Conservation (phyloP, 345 rosid species). For the Xanthoceras sorbifolium region DNA sequence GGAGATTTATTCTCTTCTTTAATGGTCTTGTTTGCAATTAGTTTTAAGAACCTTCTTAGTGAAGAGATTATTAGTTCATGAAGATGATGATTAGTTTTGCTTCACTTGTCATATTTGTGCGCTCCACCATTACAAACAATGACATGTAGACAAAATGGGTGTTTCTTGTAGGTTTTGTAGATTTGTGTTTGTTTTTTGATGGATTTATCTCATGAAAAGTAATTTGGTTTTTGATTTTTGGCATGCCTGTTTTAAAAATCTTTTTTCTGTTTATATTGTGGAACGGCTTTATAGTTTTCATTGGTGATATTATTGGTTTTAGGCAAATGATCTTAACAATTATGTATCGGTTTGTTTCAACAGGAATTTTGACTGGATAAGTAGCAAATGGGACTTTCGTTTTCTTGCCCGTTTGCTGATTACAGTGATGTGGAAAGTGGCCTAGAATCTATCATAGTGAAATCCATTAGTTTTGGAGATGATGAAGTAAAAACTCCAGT, state of each 20-base stretch:
- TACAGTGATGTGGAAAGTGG: conserved; percentile 57
- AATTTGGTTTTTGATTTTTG: neutral
- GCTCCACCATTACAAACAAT: neutral
- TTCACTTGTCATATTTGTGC: neutral
- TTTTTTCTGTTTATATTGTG: too few relatives aligned
- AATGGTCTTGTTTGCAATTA: neutral
- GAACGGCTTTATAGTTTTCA: neutral
- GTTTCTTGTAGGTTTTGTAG: neutral
- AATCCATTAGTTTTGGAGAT: conserved; percentile 77
- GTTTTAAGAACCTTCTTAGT: too few relatives aligned
- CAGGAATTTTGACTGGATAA: conserved; percentile 33
- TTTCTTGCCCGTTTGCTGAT: conserved; percentile 62
- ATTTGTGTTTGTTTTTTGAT: neutral
- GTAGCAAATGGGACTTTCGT: conserved; percentile 64
- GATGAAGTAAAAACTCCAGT: conserved; percentile 58
- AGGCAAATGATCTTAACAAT: conserved; percentile 2
- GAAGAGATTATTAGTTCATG: neutral
- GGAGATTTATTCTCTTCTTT: conserved; percentile 2
- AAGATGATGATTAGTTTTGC: neutral
- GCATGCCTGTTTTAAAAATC: neutral
- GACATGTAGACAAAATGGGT: neutral
- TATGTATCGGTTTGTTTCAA: conserved; percentile 3
- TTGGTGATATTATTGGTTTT: neutral
- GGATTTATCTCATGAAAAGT: neutral
- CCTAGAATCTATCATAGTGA: conserved; percentile 70